Conservation (phyloP, 441 rosid species). For the Euphorbia schlechtendalii region DNA sequence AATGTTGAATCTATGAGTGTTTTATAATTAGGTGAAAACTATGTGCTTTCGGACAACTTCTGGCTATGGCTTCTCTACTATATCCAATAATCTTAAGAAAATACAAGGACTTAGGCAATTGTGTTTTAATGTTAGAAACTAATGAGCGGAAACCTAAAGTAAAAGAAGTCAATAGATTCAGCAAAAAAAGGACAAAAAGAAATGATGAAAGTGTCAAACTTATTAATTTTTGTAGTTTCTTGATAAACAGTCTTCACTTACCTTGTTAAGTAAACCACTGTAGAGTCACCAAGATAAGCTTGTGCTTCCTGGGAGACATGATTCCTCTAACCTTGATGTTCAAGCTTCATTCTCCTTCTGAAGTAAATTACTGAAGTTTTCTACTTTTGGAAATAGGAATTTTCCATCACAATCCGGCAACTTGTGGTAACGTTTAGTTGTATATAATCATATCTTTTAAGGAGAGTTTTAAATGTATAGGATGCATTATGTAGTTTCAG, state of each 20-base stretch:
- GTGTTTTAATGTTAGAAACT: neutral
- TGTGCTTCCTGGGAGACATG: neutral
- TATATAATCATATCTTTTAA: neutral
- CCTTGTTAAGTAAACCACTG: neutral
- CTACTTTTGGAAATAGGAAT: neutral
- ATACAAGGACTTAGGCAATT: neutral
- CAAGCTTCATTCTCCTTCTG: neutral
- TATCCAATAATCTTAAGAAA: neutral
- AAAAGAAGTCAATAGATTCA: neutral
- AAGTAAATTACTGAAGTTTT: neutral
- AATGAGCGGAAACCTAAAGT: neutral
- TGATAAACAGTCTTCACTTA: neutral
- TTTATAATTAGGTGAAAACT: neutral
- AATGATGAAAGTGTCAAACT: too few species aligned
- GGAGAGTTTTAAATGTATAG: neutral
- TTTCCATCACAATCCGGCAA: neutral
- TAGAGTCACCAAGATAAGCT: neutral
- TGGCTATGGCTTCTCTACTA: neutral
- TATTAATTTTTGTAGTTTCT: too few species aligned
- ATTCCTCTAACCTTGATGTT: constrained; percentile 8
- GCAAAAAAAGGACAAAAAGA: neutral
- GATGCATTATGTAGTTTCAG: neutral
- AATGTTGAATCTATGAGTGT: neutral
- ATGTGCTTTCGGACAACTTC: neutral
- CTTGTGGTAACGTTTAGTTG: neutral